A percentile compares a stretch with the other conserved stretches of the same genome.
These are phyloP conservation scores for Zanthoxylum bungeanum DNA, from an alignment of 345 rosid species.

Conservation along the genomic window DNA sequence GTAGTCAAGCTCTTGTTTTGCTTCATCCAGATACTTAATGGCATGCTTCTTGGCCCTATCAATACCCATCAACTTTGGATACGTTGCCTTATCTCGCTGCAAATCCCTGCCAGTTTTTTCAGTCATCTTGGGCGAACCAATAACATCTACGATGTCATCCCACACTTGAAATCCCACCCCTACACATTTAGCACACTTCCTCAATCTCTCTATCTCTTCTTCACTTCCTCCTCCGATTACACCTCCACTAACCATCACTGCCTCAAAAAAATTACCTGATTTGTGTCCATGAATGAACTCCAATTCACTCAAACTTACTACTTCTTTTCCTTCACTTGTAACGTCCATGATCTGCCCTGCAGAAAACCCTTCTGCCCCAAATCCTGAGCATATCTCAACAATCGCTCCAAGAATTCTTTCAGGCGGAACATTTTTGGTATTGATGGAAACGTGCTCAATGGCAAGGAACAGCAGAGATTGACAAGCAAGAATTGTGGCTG, in stretches of 20 bases:
- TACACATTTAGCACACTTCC: conserved; percentile 25
- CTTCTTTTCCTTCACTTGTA: conserved; percentile 32
- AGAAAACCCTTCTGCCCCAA: conserved; percentile 43
- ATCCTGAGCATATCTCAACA: conserved; percentile 38
- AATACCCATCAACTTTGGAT: conserved; percentile 33
- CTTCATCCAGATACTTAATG: conserved; percentile 20
- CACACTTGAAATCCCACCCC: conserved; percentile 19
- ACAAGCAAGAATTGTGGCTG: conserved; percentile 15
- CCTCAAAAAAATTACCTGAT: conserved; percentile 33
- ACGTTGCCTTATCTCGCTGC: conserved; percentile 31
- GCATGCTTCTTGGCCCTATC: conserved; percentile 28
- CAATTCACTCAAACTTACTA: conserved; percentile 14
- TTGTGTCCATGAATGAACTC: conserved; percentile 36
- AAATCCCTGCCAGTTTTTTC: conserved; percentile 36
- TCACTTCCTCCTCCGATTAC: conserved; percentile 28
- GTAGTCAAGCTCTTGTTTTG: conserved; percentile 20
- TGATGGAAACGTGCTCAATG: not conserved
- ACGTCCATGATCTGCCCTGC: conserved; percentile 55
- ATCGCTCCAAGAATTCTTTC: conserved; percentile 36
- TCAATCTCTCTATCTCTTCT: conserved; percentile 22
- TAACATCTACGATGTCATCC: conserved; percentile 9
- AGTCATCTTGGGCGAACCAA: conserved; percentile 23
- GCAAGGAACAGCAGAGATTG: conserved; percentile 48
- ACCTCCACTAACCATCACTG: conserved; percentile 28
- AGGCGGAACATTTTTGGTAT: not conserved